These are phyloP conservation scores for Leucocoprinus leucothites DNA, from an alignment of 768 basidiomycete species.

Conservation along the genomic window DNA sequence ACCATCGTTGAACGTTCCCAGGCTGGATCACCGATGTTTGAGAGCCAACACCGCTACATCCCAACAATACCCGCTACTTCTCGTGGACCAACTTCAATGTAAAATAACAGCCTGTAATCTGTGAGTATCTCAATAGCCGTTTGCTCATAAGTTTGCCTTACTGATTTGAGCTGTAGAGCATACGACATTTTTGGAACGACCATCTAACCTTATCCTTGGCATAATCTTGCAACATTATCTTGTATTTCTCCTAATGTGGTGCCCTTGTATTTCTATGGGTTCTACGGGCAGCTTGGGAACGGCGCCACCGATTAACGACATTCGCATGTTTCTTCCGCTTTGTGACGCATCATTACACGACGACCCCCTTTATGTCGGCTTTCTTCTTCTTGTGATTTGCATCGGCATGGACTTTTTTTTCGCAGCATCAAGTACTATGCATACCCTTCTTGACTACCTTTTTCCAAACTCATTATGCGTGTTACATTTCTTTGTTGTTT, in stretches of 20 bases:
- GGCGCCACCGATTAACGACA: too few species aligned
- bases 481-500: too few species aligned
- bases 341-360: too few species aligned
- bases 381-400: too few species aligned
- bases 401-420: too few species aligned
- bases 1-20: constrained; percentile 49
- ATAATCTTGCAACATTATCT: constrained; percentile 2
- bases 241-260: constrained; percentile 4
- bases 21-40: constrained; percentile 39
- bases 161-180: neutral
- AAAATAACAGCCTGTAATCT: neutral
- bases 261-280: neutral
- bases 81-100: neutral
- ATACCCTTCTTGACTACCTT: too few species aligned
- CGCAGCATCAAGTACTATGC: too few species aligned
- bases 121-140: constrained; percentile 2
- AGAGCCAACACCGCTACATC: constrained; percentile 26
- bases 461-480: too few species aligned
- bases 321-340: too few species aligned
- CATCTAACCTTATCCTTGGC: neutral
- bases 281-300: too few species aligned
- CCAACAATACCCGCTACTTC: constrained; percentile 20
- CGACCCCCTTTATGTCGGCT: too few species aligned
- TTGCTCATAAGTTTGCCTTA: too few species aligned
- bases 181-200: neutral